Conservation (phyloP, 164 flowering plant genomes). For the Hamamelis virginiana region DNA sequence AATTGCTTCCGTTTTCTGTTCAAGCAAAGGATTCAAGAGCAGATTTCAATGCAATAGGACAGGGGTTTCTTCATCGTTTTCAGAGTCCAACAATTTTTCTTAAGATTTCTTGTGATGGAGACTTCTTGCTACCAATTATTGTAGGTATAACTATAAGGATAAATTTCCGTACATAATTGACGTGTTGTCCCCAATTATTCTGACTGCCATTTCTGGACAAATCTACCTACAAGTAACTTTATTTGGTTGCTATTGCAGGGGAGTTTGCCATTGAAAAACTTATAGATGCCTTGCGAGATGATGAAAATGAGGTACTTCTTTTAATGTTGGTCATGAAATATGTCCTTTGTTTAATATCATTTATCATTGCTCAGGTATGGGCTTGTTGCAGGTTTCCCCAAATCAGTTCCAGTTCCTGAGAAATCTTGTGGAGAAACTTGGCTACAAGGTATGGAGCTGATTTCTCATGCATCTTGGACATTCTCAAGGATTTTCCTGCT, state of each 20-base stretch:
- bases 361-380: not conserved
- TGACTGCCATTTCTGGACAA: not conserved
- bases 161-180: too few species aligned
- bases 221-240: slow-evolving; percentile 6
- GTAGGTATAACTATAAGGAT: slow-evolving; percentile 54
- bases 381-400: slow-evolving; percentile 48
- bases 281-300: slow-evolving; percentile 36
- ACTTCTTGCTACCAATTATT: slow-evolving; percentile 62
- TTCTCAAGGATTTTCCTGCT: not conserved
- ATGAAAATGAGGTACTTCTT: slow-evolving; percentile 41
- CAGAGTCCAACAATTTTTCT: slow-evolving; percentile 69
- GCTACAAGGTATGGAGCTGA: slow-evolving; percentile 53
- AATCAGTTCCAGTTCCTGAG: slow-evolving; percentile 55
- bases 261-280: slow-evolving; percentile 67
- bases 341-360: not conserved
- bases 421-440: slow-evolving; percentile 49
- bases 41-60: slow-evolving; percentile 32
- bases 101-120: slow-evolving; percentile 78
- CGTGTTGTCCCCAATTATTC: not conserved
- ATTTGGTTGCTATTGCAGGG: slow-evolving; percentile 37
- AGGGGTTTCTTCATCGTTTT: slow-evolving; percentile 54
- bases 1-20: slow-evolving; percentile 25
- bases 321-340: not conserved
- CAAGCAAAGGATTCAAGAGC: slow-evolving; percentile 27
- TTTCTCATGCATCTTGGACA: slow-evolving; percentile 5